Percentiles rank a stretch among this genome's conserved stretches.
Evolutionary conservation across 2,329 filamentous ascomycete genomes (phyloP).

Genomic region (Orbilia blumenaviensis): DNA sequence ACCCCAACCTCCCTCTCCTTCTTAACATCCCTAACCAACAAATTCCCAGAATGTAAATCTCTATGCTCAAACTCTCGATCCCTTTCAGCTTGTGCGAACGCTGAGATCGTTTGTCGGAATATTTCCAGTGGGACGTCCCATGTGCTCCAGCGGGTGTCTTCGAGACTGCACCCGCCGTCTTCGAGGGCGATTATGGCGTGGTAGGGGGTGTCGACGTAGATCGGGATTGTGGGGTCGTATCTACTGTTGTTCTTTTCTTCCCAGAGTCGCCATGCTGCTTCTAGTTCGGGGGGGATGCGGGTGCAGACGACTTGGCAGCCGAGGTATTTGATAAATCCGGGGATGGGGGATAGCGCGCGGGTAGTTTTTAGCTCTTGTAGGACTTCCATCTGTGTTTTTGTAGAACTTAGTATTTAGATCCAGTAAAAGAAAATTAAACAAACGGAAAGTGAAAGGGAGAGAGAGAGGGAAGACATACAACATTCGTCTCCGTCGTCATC

Average conservation of each 20-base stretch:
- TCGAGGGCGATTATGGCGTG: conserved; percentile 46
- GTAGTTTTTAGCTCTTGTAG: conserved; percentile 42
- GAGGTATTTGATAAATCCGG: conserved; percentile 37
- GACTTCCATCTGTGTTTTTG: conserved; percentile 15
- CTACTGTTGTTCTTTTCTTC: conserved; percentile 4
- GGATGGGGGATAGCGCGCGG: conserved; percentile 22
- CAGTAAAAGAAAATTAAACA: no score
- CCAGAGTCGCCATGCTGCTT: conserved; percentile 28
- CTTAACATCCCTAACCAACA: conserved; percentile 25
- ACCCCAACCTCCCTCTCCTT: conserved; percentile 5
- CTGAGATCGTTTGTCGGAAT: conserved; percentile 24
- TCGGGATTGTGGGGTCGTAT: background rate
- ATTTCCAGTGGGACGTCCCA: conserved; percentile 48
- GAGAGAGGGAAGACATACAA: conserved; percentile 6
- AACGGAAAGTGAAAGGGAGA: no score
- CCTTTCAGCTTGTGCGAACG: conserved; percentile 20
- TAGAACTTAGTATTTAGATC: background rate
- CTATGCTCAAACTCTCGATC: conserved; percentile 33
- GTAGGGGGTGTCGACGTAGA: conserved; percentile 6
- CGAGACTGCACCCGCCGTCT: conserved; percentile 45
- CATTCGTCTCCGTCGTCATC: conserved; percentile 17
- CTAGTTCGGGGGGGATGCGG: conserved; percentile 14
- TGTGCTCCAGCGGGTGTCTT: conserved; percentile 17
- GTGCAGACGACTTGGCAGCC: conserved; percentile 39
- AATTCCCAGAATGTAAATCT: conserved; percentile 34